Evolutionary conservation across 1,139 yeast species (phyloP).

Genomic region (Debaryomyces subglobosus): DNA sequence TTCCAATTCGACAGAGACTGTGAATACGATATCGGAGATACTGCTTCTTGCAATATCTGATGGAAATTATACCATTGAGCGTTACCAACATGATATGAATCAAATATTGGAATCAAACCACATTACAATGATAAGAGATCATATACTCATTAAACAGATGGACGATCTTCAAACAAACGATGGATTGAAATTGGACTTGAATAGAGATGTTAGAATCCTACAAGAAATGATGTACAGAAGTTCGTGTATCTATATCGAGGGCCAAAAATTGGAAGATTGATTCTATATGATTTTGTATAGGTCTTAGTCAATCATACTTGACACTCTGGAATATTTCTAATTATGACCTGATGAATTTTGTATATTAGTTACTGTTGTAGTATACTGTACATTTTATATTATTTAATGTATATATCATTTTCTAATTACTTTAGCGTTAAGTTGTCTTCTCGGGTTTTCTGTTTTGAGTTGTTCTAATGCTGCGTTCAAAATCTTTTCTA

Average conservation of each 20-base stretch:
- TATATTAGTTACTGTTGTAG: neutral
- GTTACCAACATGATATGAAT: conserved; percentile 18
- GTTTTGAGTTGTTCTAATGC: conserved; percentile 4
- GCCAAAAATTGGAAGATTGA: conserved; percentile 39
- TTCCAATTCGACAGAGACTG: conserved; percentile 31
- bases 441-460: neutral
- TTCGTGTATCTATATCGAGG: conserved; percentile 43
- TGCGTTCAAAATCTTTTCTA: conserved; percentile 61
- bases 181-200: conserved; percentile 18
- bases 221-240: conserved; percentile 45
- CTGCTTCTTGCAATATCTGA: conserved; percentile 27
- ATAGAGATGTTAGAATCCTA: conserved; percentile 25
- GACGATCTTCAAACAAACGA: conserved; percentile 17
- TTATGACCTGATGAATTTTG: neutral
- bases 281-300: neutral
- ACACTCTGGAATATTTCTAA: neutral
- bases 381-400: conserved; percentile 7
- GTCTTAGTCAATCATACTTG: neutral
- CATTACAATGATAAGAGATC: conserved; percentile 19
- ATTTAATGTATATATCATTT: neutral
- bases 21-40: conserved; percentile 33
- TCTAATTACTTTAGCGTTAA: neutral
- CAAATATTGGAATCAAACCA: conserved; percentile 19
- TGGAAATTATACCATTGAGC: conserved; percentile 22
- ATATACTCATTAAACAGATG: conserved; percentile 12